These are phyloP conservation scores for Metahyphopichia silvanorum DNA, from an alignment of 805 yeast species.

Conservation along the genomic window DNA sequence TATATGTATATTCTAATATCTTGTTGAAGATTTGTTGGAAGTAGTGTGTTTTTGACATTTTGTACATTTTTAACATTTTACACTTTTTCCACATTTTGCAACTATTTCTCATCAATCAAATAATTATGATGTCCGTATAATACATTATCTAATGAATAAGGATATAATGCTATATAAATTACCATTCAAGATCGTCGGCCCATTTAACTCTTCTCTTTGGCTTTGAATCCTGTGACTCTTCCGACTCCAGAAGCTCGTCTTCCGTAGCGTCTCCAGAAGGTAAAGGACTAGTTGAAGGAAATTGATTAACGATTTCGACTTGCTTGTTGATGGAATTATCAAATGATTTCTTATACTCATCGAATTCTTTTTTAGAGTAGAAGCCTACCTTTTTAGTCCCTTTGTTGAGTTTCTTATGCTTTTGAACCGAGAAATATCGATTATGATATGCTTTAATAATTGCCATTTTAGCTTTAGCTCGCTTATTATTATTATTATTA, in stretches of 20 bases:
- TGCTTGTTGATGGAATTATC: conserved; percentile 1
- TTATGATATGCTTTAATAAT: conserved; percentile 34
- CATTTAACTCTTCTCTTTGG: conserved; percentile 23
- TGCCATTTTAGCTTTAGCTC: conserved; percentile 31
- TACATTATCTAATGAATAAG: conserved; percentile 3
- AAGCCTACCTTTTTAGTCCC: conserved; percentile 19
- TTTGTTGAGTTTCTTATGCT: conserved; percentile 1
- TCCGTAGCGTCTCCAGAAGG: background rate
- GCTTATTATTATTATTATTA: conserved; percentile 4
- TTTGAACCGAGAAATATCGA: conserved; percentile 6
- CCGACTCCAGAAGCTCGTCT: background rate
- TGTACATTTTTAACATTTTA: no score
- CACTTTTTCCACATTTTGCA: no score
- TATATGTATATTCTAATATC: no score
- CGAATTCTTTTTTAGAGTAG: conserved; percentile 27
- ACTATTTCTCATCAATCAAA: no score
- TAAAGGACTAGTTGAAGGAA: background rate
- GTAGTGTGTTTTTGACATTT: no score
- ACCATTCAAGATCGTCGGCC: conserved; percentile 38
- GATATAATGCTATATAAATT: conserved; percentile 1
- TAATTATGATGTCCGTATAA: background rate
- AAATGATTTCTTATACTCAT: conserved; percentile 12
- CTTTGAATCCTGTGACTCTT: no score
- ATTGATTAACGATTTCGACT: conserved; percentile 1
- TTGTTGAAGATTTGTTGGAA: no score